Evolutionary conservation across 352 stramenopile genomes (phyloP).

Genomic region (Pythium oligandrum): DNA sequence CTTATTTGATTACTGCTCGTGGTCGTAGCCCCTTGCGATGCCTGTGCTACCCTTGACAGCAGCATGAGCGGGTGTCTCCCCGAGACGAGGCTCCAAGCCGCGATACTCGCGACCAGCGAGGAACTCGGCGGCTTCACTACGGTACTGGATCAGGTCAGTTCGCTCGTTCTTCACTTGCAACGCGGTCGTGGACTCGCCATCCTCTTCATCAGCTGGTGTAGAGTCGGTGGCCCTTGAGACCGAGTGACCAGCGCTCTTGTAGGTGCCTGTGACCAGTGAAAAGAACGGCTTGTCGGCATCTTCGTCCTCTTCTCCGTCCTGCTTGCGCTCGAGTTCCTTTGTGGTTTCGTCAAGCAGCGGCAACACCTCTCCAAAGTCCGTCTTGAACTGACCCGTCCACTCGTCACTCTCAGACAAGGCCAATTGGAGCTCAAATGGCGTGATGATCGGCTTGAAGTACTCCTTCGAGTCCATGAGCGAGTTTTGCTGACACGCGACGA

Average conservation of each 20-base stretch:
- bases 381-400: constrained; percentile 88
- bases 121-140: constrained; percentile 73
- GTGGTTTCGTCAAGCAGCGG: constrained; percentile 41
- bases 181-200: constrained; percentile 26
- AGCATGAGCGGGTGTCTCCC: constrained; percentile 71
- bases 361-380: constrained; percentile 78
- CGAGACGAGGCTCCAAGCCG: constrained; percentile 76
- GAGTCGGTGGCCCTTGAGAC: constrained; percentile 4
- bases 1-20: constrained; percentile 33
- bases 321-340: constrained; percentile 17
- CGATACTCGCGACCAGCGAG: constrained; percentile 66
- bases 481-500: constrained; percentile 95
- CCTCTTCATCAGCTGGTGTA: constrained; percentile 15
- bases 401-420: constrained; percentile 81
- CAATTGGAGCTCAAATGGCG: constrained; percentile 93
- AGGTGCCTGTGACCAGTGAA: constrained; percentile 74
- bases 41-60: constrained; percentile 67
- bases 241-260: constrained; percentile 34
- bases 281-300: constrained; percentile 76
- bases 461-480: constrained; percentile 91
- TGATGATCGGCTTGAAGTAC: constrained; percentile 92
- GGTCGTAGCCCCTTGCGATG: constrained; percentile 73
- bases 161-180: constrained; percentile 53
- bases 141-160: constrained; percentile 53
- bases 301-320: constrained; percentile 17